Evolutionary conservation across 441 rosid species (phyloP).

Genomic region (Biscutella auriculata): DNA sequence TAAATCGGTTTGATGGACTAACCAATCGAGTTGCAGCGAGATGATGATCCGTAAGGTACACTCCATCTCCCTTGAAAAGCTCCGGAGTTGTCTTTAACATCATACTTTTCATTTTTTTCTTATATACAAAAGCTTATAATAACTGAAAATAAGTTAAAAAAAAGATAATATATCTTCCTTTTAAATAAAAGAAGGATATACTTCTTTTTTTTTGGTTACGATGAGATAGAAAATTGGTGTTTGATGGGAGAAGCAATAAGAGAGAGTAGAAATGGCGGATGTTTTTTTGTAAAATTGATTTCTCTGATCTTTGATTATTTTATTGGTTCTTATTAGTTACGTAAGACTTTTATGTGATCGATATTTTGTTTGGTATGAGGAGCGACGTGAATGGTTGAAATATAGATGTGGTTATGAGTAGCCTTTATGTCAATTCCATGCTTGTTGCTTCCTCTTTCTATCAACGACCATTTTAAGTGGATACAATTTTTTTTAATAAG

Average conservation of each 20-base stretch:
- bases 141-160: background rate
- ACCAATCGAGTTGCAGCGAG: conserved; percentile 2
- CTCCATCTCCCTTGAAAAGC: conserved; percentile 20
- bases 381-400: conserved; percentile 44
- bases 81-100: conserved; percentile 31
- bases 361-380: conserved; percentile 1
- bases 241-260: conserved; percentile 9
- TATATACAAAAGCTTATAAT: conserved; percentile 3
- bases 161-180: background rate
- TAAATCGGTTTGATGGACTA: conserved; percentile 6
- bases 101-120: conserved; percentile 29
- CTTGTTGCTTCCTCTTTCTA: conserved; percentile 5
- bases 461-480: conserved; percentile 20
- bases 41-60: conserved; percentile 11
- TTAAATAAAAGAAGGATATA: background rate
- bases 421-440: conserved; percentile 33
- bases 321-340: conserved; percentile 8
- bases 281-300: background rate
- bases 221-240: conserved; percentile 7
- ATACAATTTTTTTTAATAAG: conserved; percentile 1
- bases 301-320: background rate
- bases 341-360: conserved; percentile 20
- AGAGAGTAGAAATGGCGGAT: conserved; percentile 3
- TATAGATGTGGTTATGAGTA: conserved; percentile 23
- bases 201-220: background rate